A percentile compares a stretch with the other conserved stretches of the same genome.
Conservation (phyloP, 345 rosid species). For the Trapa bicornis region DNA sequence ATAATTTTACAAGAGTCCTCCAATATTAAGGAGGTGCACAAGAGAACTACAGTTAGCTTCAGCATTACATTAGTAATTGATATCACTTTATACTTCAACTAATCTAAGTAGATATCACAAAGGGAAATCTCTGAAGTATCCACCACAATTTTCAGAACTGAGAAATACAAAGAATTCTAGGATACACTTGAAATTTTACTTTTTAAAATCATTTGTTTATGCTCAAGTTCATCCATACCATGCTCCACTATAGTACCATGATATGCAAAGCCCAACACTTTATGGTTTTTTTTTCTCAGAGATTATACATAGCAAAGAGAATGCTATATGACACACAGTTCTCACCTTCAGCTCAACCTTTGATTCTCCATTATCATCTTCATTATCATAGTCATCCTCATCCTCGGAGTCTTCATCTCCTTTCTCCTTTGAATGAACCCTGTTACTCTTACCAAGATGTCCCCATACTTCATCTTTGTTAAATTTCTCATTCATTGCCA, state of each 20-base stretch:
- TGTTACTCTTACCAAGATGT: conserved; percentile 66
- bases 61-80: too few relatives aligned
- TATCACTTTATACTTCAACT: too few relatives aligned
- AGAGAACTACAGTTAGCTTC: too few relatives aligned
- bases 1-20: too few relatives aligned
- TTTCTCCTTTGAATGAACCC: conserved; percentile 22
- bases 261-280: background rate
- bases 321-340: conserved; percentile 3
- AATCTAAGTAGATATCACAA: too few relatives aligned
- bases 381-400: conserved; percentile 45
- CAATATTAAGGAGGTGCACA: too few relatives aligned
- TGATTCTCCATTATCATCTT: conserved; percentile 34
- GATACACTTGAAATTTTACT: too few relatives aligned
- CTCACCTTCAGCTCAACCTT: conserved; percentile 38
- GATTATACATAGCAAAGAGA: background rate
- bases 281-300: background rate
- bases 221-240: background rate
- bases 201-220: background rate
- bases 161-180: background rate
- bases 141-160: background rate
- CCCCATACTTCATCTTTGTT: conserved; percentile 97
- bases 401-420: conserved; percentile 29
- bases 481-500: conserved; percentile 89
- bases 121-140: too few relatives aligned
- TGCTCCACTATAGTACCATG: background rate